phyloP scores from a whole-genome alignment of 805 yeast genomes.

The Candida ipomoeae region DNA sequence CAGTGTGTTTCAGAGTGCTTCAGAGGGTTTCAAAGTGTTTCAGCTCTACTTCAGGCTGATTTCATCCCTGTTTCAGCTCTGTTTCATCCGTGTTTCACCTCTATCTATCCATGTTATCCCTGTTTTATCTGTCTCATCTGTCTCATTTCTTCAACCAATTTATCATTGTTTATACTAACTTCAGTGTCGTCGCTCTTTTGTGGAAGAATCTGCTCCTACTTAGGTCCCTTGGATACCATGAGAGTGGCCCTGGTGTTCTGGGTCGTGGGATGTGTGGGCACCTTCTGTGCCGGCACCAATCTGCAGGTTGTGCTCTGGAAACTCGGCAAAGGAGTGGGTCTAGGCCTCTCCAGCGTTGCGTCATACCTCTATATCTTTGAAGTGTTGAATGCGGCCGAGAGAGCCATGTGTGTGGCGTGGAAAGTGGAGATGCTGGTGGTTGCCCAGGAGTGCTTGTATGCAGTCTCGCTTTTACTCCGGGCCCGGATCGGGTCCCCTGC shows the following conservation, averaged over 20 bases:
- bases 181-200: slow-evolving; percentile 29
- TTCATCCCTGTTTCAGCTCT: background rate
- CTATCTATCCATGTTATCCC: background rate
- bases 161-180: slow-evolving; percentile 17
- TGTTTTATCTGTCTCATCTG: too few relatives aligned
- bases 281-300: slow-evolving; percentile 23
- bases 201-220: slow-evolving; percentile 25
- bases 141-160: background rate
- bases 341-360: slow-evolving; percentile 30
- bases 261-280: slow-evolving; percentile 26
- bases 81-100: background rate
- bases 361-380: slow-evolving; percentile 33
- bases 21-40: too few relatives aligned
- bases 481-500: background rate
- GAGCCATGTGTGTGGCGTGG: slow-evolving; percentile 19
- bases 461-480: slow-evolving; percentile 4
- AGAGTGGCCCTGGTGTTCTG: slow-evolving; percentile 25
- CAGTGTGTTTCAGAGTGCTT: too few relatives aligned
- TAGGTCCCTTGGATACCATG: slow-evolving; percentile 26
- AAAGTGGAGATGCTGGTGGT: slow-evolving; percentile 3
- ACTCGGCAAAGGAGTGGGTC: slow-evolving; percentile 27
- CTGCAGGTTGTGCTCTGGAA: slow-evolving; percentile 26
- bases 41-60: too few relatives aligned
- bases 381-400: slow-evolving; percentile 18
- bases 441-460: slow-evolving; percentile 8